Evolutionary conservation across 2,329 filamentous ascomycete genomes (phyloP).

Genomic region (Botrytis cinerea): DNA sequence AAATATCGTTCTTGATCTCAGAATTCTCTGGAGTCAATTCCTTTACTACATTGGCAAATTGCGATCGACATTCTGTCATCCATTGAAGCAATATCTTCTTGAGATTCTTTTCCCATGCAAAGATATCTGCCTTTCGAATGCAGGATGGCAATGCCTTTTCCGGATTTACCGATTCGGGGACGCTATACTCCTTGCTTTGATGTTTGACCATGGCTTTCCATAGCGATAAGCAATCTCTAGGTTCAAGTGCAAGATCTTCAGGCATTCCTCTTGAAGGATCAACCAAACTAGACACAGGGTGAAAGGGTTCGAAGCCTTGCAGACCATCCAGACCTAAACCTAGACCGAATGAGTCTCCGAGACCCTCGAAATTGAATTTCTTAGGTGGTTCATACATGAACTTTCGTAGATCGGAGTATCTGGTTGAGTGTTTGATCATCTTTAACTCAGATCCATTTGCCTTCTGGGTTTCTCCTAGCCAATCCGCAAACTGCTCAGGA

Average conservation of each 20-base stretch:
- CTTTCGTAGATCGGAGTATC: slow-evolving; percentile 79
- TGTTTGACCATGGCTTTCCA: slow-evolving; percentile 65
- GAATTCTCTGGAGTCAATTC: slow-evolving; percentile 45
- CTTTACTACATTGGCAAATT: slow-evolving; percentile 48
- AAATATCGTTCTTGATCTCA: slow-evolving; percentile 21
- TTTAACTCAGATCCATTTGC: slow-evolving; percentile 63
- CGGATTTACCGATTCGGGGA: slow-evolving; percentile 55
- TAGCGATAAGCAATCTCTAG: slow-evolving; percentile 67
- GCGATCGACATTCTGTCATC: slow-evolving; percentile 55
- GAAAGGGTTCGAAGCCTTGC: slow-evolving; percentile 48
- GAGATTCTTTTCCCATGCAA: slow-evolving; percentile 63
- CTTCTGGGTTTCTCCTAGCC: slow-evolving; percentile 66
- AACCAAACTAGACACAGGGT: slow-evolving; percentile 65
- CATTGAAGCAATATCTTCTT: slow-evolving; percentile 61
- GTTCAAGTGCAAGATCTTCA: slow-evolving; percentile 68
- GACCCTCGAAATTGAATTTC: slow-evolving; percentile 43
- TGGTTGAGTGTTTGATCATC: slow-evolving; percentile 67
- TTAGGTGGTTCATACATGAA: slow-evolving; percentile 62
- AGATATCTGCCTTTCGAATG: slow-evolving; percentile 65
- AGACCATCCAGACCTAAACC: slow-evolving; percentile 49
- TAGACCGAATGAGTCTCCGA: slow-evolving; percentile 42
- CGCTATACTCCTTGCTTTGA: slow-evolving; percentile 52
- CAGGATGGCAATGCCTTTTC: slow-evolving; percentile 51
- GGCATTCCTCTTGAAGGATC: slow-evolving; percentile 64
- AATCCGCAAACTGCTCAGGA: slow-evolving; percentile 66